Conservation (phyloP, 495 filamentous ascomycete genomes). For the Sordaria brevicollis region DNA sequence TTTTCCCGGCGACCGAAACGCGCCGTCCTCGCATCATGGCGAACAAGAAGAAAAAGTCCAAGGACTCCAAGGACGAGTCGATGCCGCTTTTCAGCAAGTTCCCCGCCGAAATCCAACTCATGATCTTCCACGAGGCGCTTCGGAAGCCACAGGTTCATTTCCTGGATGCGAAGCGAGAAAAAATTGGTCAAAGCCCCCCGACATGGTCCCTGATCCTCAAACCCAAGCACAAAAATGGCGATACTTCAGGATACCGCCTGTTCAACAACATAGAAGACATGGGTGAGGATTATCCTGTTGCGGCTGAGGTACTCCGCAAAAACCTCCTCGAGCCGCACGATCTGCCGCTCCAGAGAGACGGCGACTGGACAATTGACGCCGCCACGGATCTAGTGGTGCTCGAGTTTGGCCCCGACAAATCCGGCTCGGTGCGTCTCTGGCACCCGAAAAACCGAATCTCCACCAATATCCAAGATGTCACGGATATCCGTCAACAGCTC, state of each 20-base stretch:
- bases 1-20: not conserved
- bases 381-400: slow-evolving; percentile 1
- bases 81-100: not conserved
- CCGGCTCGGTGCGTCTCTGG: not conserved
- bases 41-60: not conserved
- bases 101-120: slow-evolving; percentile 5
- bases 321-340: not conserved
- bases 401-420: not conserved
- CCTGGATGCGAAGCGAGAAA: not conserved
- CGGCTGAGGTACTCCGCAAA: not conserved
- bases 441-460: not conserved
- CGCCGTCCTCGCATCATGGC: not conserved
- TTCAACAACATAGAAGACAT: not conserved
- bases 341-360: not conserved
- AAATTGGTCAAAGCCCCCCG: not conserved
- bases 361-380: not conserved
- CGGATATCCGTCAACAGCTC: not conserved
- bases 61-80: not conserved
- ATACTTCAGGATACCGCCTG: slow-evolving; percentile 2
- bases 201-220: not conserved
- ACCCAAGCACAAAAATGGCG: not conserved
- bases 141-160: slow-evolving; percentile 11
- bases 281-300: not conserved
- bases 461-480: not conserved
- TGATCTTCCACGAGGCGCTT: slow-evolving; percentile 9